Percentiles rank a stretch among this genome's conserved stretches.
phyloP scores from a whole-genome alignment of 2,329 filamentous ascomycete genomes.

The Tolypocladium ovalisporum region DNA sequence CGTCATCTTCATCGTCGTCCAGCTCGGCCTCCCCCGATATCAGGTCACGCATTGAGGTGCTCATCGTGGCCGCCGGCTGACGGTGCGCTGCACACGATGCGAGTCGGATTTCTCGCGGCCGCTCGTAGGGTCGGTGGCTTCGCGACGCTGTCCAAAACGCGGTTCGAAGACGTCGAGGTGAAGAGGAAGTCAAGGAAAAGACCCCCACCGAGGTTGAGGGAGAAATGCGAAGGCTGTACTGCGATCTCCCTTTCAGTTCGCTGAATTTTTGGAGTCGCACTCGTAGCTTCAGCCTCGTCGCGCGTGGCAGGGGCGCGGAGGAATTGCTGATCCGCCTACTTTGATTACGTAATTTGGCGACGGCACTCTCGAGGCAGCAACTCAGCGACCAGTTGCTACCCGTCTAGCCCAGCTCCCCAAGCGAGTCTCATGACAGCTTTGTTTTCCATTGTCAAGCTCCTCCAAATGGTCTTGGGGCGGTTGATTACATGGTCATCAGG shows the following conservation, averaged over 20 bases:
- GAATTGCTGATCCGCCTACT: slow-evolving; percentile 5
- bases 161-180: neutral
- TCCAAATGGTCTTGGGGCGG: neutral
- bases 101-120: neutral
- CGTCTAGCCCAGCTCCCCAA: no score
- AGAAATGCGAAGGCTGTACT: slow-evolving; percentile 3
- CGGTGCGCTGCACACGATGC: neutral
- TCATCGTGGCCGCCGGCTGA: slow-evolving; percentile 36
- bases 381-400: no score
- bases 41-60: slow-evolving; percentile 58
- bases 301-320: slow-evolving; percentile 9
- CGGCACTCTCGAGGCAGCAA: neutral
- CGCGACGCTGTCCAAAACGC: neutral
- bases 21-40: slow-evolving; percentile 80
- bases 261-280: slow-evolving; percentile 15
- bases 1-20: slow-evolving; percentile 77
- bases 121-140: neutral
- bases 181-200: neutral
- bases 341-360: neutral
- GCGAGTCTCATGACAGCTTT: neutral
- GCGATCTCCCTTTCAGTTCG: slow-evolving; percentile 7
- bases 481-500: no score
- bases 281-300: slow-evolving; percentile 14
- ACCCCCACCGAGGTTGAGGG: slow-evolving; percentile 1
- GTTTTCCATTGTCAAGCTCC: neutral